Conservation (phyloP, 495 filamentous ascomycete genomes). For the Aspergillus homomorphus region DNA sequence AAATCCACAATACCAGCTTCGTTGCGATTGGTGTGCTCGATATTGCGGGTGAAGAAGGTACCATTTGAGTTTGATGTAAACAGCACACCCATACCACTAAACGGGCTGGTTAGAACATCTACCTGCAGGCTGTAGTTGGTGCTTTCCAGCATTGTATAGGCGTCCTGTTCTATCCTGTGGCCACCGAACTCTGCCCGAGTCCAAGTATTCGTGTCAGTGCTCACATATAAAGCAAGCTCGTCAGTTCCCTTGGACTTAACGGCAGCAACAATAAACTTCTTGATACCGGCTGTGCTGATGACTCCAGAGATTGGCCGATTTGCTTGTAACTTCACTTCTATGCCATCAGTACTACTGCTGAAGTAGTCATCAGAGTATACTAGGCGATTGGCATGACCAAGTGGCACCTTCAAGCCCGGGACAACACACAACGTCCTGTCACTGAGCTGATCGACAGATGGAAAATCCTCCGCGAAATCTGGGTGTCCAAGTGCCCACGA, state of each 20-base stretch:
- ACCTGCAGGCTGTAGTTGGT: slow-evolving; percentile 97
- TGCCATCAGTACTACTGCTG: slow-evolving; percentile 44
- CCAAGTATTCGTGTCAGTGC: slow-evolving; percentile 78
- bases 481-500: slow-evolving; percentile 77
- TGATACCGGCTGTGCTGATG: slow-evolving; percentile 72
- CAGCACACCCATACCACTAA: slow-evolving; percentile 72
- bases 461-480: slow-evolving; percentile 61
- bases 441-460: slow-evolving; percentile 52
- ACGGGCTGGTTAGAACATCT: slow-evolving; percentile 72
- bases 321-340: slow-evolving; percentile 71
- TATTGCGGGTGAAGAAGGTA: slow-evolving; percentile 87
- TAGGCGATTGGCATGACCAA: slow-evolving; percentile 65
- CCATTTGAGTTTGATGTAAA: slow-evolving; percentile 96
- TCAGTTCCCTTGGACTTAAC: slow-evolving; percentile 72
- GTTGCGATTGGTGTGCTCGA: slow-evolving; percentile 86
- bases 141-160: slow-evolving; percentile 90
- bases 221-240: slow-evolving; percentile 84
- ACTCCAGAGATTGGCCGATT: slow-evolving; percentile 71
- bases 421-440: slow-evolving; percentile 78
- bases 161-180: slow-evolving; percentile 76
- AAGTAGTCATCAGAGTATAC: slow-evolving; percentile 80
- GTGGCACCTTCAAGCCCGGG: slow-evolving; percentile 57
- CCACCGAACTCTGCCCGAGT: slow-evolving; percentile 86
- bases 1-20: slow-evolving; percentile 75
- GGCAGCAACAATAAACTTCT: slow-evolving; percentile 81